phyloP scores from a whole-genome alignment of 2,329 filamentous ascomycete genomes.

The Colletotrichum tabaci region DNA sequence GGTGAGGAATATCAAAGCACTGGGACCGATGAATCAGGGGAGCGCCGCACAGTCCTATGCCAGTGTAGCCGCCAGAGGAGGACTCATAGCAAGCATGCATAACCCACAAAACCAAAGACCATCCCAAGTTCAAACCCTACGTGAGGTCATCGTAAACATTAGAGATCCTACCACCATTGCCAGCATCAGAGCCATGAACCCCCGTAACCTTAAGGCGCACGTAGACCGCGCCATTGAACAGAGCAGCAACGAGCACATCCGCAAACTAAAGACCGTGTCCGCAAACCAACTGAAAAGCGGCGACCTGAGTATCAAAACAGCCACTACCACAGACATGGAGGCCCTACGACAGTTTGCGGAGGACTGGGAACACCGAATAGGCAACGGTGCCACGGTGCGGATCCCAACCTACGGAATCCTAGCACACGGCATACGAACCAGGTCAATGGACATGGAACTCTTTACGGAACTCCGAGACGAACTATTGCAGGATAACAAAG shows the following conservation, averaged over 20 bases:
- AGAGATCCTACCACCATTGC: neutral
- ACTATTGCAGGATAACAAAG: conserved; percentile 8
- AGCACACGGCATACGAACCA: conserved; percentile 17
- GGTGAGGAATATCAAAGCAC: neutral
- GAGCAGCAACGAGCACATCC: conserved; percentile 22
- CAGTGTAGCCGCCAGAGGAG: neutral
- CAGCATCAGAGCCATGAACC: neutral
- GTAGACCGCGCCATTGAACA: conserved; percentile 23
- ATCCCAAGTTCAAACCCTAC: neutral
- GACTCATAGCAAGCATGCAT: neutral
- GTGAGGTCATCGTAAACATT: neutral
- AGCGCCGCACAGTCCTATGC: neutral
- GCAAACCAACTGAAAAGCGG: conserved; percentile 15
- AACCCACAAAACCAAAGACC: neutral
- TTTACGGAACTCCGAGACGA: neutral
- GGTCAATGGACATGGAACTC: conserved; percentile 11
- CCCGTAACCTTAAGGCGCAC: neutral
- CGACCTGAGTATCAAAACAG: conserved; percentile 18
- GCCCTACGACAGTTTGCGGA: conserved; percentile 2
- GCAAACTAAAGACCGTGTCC: conserved; percentile 9
- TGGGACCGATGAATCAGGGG: neutral
- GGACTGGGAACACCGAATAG: conserved; percentile 16
- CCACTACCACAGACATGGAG: conserved; percentile 15
- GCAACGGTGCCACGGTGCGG: conserved; percentile 3
- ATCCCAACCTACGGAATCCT: conserved; percentile 9